A percentile compares a stretch with the other conserved stretches of the same genome.
phyloP scores from a whole-genome alignment of 305 asterid species.

The Nicotiana rustica region DNA sequence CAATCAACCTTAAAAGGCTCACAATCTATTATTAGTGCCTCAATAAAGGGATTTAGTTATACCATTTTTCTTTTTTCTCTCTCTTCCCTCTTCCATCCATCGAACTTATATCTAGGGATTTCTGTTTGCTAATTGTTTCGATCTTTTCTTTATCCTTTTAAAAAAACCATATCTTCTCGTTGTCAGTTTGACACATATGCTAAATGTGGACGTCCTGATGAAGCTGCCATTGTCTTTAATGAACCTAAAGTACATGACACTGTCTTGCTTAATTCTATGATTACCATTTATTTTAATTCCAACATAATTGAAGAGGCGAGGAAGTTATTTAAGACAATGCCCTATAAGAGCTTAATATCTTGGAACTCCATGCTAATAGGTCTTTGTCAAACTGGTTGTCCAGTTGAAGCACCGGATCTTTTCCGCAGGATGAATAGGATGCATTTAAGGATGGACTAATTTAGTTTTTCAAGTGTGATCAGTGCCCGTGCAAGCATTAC shows the following conservation, averaged over 20 bases:
- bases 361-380: slow-evolving; percentile 93
- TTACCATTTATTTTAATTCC: slow-evolving; percentile 64
- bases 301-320: slow-evolving; percentile 79
- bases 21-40: too few species aligned
- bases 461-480: slow-evolving; percentile 62
- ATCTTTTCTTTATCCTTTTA: too few species aligned
- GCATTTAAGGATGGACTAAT: slow-evolving; percentile 60
- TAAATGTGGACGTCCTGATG: slow-evolving; percentile 61
- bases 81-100: too few species aligned
- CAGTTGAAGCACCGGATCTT: slow-evolving; percentile 67
- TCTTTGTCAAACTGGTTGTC: slow-evolving; percentile 71
- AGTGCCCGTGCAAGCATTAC: slow-evolving; percentile 84
- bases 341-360: slow-evolving; percentile 71
- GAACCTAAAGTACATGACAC: slow-evolving; percentile 68
- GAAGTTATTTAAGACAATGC: slow-evolving; percentile 56
- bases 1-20: too few species aligned
- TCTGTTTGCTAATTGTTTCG: too few species aligned
- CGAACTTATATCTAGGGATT: too few species aligned
- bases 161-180: slow-evolving; percentile 30
- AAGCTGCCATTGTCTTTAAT: slow-evolving; percentile 63
- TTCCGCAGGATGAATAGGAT: slow-evolving; percentile 66
- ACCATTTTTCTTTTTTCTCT: too few species aligned
- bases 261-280: slow-evolving; percentile 77
- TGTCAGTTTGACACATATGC: slow-evolving; percentile 76
- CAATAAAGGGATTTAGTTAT: too few species aligned